Evolutionary conservation across 495 filamentous ascomycete genomes (phyloP).

Genomic region (Penicillium egyptiacum): DNA sequence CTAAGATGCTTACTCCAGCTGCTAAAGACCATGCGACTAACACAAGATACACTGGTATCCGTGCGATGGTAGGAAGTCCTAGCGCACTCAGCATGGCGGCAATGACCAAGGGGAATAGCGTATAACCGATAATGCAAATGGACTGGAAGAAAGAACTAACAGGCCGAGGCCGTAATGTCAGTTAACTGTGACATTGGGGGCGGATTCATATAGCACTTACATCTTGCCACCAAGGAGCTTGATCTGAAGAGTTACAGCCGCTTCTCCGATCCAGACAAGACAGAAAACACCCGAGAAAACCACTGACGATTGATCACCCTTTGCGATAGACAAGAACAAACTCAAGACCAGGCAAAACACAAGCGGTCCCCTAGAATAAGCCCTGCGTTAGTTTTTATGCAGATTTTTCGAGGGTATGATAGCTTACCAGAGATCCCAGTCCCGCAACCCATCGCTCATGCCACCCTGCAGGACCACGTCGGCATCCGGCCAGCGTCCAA

Average conservation of each 20-base stretch:
- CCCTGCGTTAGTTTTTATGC: slow-evolving; percentile 4
- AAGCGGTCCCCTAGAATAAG: slow-evolving; percentile 67
- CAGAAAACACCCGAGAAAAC: slow-evolving; percentile 97
- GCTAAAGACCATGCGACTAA: slow-evolving; percentile 90
- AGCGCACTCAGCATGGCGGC: slow-evolving; percentile 86
- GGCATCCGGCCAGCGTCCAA: slow-evolving; percentile 70
- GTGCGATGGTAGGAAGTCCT: slow-evolving; percentile 67
- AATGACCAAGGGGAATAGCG: slow-evolving; percentile 95
- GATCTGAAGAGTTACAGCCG: slow-evolving; percentile 97
- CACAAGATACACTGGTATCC: slow-evolving; percentile 87
- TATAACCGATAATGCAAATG: slow-evolving; percentile 97
- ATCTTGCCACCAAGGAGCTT: slow-evolving; percentile 97
- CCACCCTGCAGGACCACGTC: slow-evolving; percentile 70
- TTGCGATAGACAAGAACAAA: slow-evolving; percentile 77
- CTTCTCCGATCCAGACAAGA: slow-evolving; percentile 94
- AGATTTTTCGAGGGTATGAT: not conserved
- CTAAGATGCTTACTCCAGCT: slow-evolving; percentile 92
- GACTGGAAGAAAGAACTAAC: slow-evolving; percentile 93
- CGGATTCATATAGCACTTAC: slow-evolving; percentile 54
- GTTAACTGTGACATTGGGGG: slow-evolving; percentile 10
- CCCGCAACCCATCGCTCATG: slow-evolving; percentile 83
- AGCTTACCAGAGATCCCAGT: slow-evolving; percentile 91
- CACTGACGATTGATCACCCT: slow-evolving; percentile 72
- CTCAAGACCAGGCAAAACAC: slow-evolving; percentile 88
- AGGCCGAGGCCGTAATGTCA: slow-evolving; percentile 19